Evolutionary conservation across 164 flowering plant genomes (phyloP).

Genomic region (Vitis cinerea): DNA sequence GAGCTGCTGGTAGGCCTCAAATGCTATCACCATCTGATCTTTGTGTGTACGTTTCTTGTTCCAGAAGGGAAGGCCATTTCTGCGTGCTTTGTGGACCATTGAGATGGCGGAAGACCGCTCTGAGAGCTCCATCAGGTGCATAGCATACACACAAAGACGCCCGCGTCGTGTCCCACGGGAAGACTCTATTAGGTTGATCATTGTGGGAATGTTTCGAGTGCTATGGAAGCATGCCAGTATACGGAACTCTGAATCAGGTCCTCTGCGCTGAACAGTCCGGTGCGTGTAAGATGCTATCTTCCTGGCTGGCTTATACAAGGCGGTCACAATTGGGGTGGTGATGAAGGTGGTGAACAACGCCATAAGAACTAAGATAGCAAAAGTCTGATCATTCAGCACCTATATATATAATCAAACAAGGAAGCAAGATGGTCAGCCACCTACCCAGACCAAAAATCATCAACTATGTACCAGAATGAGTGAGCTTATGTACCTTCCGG

Average conservation of each 20-base stretch:
- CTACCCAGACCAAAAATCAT: no score
- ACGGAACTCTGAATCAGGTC: conserved; percentile 35
- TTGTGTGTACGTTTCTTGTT: conserved; percentile 27
- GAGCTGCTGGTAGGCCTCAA: conserved; percentile 45
- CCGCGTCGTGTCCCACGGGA: conserved; percentile 40
- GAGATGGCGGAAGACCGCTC: conserved; percentile 55
- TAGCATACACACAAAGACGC: conserved; percentile 41
- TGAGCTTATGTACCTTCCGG: conserved; percentile 13
- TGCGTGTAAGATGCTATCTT: conserved; percentile 32
- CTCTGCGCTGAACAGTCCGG: conserved; percentile 33
- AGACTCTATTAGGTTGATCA: conserved; percentile 47
- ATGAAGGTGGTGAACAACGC: conserved; percentile 62
- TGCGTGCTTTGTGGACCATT: conserved; percentile 53
- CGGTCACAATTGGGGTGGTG: conserved; percentile 51
- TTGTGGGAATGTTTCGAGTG: conserved; percentile 41
- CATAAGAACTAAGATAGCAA: conserved; percentile 55
- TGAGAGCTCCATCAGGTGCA: conserved; percentile 62
- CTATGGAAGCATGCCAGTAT: conserved; percentile 47
- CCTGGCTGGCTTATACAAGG: conserved; percentile 43
- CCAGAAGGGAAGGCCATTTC: conserved; percentile 57
- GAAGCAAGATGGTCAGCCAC: no score
- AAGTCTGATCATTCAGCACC: conserved; percentile 55
- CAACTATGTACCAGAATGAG: no score
- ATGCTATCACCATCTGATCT: conserved; percentile 42
- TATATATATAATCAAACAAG: conserved; percentile 4